A percentile compares a stretch with the other conserved stretches of the same genome.
Conservation (phyloP, 176 grass and related monocot genomes). For the Cenchrus americanus region DNA sequence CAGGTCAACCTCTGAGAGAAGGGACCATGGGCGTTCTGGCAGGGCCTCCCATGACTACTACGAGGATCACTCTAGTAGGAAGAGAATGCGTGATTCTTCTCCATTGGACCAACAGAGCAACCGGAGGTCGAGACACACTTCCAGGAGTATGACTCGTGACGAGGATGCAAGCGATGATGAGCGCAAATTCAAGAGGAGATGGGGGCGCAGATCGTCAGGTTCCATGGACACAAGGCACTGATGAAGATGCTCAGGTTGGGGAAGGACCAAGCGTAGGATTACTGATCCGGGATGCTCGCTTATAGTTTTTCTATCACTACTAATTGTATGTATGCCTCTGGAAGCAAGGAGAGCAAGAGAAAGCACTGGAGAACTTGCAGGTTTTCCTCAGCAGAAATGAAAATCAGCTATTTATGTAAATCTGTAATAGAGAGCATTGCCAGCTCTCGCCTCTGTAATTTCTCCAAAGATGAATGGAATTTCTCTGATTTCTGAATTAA, state of each 20-base stretch:
- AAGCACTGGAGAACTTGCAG: neutral
- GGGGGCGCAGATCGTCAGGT: slow-evolving; percentile 36
- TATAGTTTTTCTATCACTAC: neutral
- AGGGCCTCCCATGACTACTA: slow-evolving; percentile 2
- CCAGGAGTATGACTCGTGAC: slow-evolving; percentile 34
- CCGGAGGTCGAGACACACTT: slow-evolving; percentile 30
- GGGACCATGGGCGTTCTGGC: slow-evolving; percentile 15
- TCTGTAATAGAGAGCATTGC: slow-evolving; percentile 28
- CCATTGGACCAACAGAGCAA: neutral
- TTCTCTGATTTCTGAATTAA: neutral
- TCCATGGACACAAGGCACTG: slow-evolving; percentile 9
- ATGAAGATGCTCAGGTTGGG: neutral
- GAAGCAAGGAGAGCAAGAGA: neutral
- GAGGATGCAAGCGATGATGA: slow-evolving; percentile 51
- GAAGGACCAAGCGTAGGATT: neutral
- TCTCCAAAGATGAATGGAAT: slow-evolving; percentile 27
- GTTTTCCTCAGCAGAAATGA: slow-evolving; percentile 2
- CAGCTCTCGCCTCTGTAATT: slow-evolving; percentile 2
- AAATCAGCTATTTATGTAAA: neutral
- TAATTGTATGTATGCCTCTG: slow-evolving; percentile 28
- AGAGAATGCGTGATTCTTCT: slow-evolving; percentile 35
- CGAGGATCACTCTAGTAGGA: slow-evolving; percentile 38
- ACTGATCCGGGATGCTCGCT: slow-evolving; percentile 7
- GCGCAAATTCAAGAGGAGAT: slow-evolving; percentile 55
- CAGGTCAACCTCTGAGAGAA: slow-evolving; percentile 30